These are phyloP conservation scores for Dictyostelium discoideum DNA, from an alignment of 78 protist species.

Conservation along the genomic window DNA sequence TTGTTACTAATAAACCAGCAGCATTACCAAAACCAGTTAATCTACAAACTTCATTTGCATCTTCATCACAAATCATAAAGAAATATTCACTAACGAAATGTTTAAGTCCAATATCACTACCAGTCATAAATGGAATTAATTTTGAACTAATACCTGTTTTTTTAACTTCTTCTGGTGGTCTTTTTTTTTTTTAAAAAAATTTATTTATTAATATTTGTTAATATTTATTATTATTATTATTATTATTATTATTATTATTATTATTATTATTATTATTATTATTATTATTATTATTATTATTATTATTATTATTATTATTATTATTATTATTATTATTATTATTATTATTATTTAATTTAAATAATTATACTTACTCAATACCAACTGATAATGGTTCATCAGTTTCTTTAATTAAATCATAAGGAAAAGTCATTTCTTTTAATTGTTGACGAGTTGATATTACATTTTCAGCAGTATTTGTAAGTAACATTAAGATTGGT, in stretches of 20 bases:
- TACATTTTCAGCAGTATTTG: slow-evolving; percentile 66
- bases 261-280: too few relatives aligned
- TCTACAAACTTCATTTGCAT: slow-evolving; percentile 81
- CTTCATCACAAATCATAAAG: slow-evolving; percentile 73
- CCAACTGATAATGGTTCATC: slow-evolving; percentile 72
- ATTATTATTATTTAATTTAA: background rate
- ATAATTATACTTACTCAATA: slow-evolving; percentile 32
- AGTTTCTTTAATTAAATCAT: slow-evolving; percentile 50
- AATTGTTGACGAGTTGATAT: slow-evolving; percentile 31
- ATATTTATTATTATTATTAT: too few relatives aligned
- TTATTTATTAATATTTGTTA: too few relatives aligned
- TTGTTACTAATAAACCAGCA: slow-evolving; percentile 67
- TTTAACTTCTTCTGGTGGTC: slow-evolving; percentile 60
- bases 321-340: background rate
- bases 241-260: too few relatives aligned
- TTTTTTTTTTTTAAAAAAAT: background rate
- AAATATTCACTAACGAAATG: slow-evolving; percentile 63
- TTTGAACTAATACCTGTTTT: slow-evolving; percentile 51
- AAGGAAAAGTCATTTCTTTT: slow-evolving; percentile 63
- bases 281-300: too few relatives aligned
- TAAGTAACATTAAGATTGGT: slow-evolving; percentile 51
- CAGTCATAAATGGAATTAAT: slow-evolving; percentile 76
- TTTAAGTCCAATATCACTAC: slow-evolving; percentile 71
- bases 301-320: too few relatives aligned
- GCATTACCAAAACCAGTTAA: slow-evolving; percentile 80